Percentiles rank a stretch among this genome's conserved stretches.
Evolutionary conservation across 805 yeast species (phyloP).

Genomic region (Sugiyamaella mastotermitis): DNA sequence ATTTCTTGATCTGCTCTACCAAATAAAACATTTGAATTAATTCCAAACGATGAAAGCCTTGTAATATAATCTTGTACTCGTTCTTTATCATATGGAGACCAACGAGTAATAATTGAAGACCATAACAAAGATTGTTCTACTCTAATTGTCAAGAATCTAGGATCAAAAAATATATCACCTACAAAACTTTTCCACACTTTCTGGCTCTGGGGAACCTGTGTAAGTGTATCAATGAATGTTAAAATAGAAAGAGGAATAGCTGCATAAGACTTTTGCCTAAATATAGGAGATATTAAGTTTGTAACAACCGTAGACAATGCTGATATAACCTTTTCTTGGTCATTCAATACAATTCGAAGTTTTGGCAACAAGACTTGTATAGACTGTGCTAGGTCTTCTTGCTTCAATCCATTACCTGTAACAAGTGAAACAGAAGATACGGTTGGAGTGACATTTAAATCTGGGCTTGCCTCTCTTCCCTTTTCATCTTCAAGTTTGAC

Average conservation of each 20-base stretch:
- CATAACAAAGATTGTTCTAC: conserved; percentile 34
- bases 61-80: conserved; percentile 44
- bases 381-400: conserved; percentile 42
- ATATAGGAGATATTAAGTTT: conserved; percentile 47
- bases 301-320: conserved; percentile 47
- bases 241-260: conserved; percentile 6
- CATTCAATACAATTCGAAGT: conserved; percentile 42
- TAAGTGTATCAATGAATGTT: conserved; percentile 6
- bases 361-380: conserved; percentile 37
- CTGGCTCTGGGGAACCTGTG: conserved; percentile 29
- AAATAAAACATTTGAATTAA: conserved; percentile 55
- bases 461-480: not conserved
- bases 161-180: conserved; percentile 59
- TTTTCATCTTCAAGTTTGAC: not conserved
- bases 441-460: not conserved
- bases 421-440: not conserved
- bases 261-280: conserved; percentile 37
- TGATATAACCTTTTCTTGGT: conserved; percentile 53
- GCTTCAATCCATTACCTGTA: not conserved
- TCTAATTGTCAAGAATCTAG: conserved; percentile 43
- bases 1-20: conserved; percentile 70
- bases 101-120: conserved; percentile 49
- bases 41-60: conserved; percentile 41
- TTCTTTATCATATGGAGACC: conserved; percentile 63
- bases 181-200: conserved; percentile 62